Conservation (phyloP, 371 early-diverging fungal species). For the Vairimorpha ceranae region DNA sequence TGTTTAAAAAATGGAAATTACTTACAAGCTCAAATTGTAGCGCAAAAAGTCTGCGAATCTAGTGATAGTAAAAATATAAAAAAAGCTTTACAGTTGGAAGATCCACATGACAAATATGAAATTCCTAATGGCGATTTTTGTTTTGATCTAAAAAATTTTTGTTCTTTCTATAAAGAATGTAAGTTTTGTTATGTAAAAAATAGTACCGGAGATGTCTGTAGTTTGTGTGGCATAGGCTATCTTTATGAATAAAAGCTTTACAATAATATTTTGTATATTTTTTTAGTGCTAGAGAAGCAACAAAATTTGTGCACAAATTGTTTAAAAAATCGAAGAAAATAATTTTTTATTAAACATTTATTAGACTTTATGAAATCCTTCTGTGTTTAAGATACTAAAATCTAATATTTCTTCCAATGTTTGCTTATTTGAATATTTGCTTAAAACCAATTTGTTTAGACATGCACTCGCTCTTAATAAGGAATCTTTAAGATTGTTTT, state of each 20-base stretch:
- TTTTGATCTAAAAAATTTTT: constrained; percentile 22
- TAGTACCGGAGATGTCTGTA: constrained; percentile 20
- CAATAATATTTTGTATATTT: background rate
- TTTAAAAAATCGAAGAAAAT: background rate
- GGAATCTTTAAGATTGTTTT: background rate
- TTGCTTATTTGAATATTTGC: constrained; percentile 26
- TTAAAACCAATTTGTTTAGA: constrained; percentile 26
- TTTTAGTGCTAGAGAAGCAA: too few relatives aligned
- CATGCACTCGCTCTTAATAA: constrained; percentile 43
- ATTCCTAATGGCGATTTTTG: constrained; percentile 16
- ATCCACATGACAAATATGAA: constrained; percentile 13
- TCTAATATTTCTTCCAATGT: constrained; percentile 23
- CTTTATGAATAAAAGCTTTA: constrained; percentile 9
- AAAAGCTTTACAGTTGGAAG: constrained; percentile 9
- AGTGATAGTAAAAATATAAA: background rate
- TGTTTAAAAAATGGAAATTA: constrained; percentile 56
- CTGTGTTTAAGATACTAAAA: constrained; percentile 29
- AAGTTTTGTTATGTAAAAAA: constrained; percentile 27
- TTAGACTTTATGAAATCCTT: constrained; percentile 50
- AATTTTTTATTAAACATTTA: too few relatives aligned
- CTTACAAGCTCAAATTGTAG: constrained; percentile 46
- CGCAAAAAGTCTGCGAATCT: background rate
- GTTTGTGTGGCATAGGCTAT: constrained; percentile 34
- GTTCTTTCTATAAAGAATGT: constrained; percentile 6
- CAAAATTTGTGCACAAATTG: too few relatives aligned